A percentile compares a stretch with the other conserved stretches of the same genome.
These are phyloP conservation scores for Ajuga chamaepitys DNA, from an alignment of 257 asterid species.

Conservation along the genomic window DNA sequence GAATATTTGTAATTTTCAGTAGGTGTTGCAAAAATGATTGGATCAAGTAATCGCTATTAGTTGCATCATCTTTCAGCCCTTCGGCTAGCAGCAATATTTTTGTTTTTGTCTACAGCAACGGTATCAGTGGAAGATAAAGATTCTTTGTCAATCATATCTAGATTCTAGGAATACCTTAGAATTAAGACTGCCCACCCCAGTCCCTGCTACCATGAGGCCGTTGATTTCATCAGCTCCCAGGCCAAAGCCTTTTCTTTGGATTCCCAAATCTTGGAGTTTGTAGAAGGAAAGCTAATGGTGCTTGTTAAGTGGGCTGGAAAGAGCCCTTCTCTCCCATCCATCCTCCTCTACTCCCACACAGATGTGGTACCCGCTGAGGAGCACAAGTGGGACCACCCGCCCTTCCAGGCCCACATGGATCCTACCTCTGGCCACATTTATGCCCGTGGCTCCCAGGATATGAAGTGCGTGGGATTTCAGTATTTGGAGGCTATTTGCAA, in stretches of 20 bases:
- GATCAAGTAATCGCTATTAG: neutral
- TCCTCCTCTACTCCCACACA: constrained; percentile 92
- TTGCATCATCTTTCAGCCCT: neutral
- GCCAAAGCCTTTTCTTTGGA: constrained; percentile 62
- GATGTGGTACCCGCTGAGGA: constrained; percentile 91
- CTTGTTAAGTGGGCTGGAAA: constrained; percentile 77
- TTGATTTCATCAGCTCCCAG: constrained; percentile 56
- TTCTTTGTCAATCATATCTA: constrained; percentile 41
- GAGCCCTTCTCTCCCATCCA: constrained; percentile 61
- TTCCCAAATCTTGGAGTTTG: constrained; percentile 52
- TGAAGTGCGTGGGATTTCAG: constrained; percentile 89
- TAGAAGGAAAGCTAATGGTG: constrained; percentile 60
- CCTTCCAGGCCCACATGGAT: constrained; percentile 68
- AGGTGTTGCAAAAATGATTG: constrained; percentile 9
- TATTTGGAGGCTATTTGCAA: constrained; percentile 84
- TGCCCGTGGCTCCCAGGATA: constrained; percentile 96
- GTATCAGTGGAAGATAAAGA: constrained; percentile 14
- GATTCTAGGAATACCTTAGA: constrained; percentile 81
- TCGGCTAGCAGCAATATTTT: constrained; percentile 9
- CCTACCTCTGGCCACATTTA: constrained; percentile 62
- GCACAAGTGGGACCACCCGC: constrained; percentile 76
- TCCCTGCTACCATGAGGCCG: constrained; percentile 64
- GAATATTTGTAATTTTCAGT: constrained; percentile 3
- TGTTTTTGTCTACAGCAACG: constrained; percentile 10
- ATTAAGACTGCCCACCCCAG: constrained; percentile 83